Base-by-base conservation (phyloP, 345 rosid species). In the Passiflora organensis region DNA sequence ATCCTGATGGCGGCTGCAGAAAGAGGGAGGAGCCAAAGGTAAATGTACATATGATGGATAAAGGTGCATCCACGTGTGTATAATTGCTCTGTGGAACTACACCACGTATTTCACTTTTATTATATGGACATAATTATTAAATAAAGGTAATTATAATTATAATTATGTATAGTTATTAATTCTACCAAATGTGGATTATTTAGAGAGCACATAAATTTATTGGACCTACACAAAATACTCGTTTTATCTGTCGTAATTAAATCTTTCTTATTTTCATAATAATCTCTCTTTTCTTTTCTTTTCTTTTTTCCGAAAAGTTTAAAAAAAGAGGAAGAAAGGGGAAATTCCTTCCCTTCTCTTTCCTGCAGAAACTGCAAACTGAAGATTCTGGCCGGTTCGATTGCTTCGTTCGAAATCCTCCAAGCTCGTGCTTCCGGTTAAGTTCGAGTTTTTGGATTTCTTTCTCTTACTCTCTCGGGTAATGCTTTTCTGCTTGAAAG, bases 311-410 rank as follows among this genome's bases (percentile, higher is more conserved):
- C 16, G 39, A 37, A 47, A 44, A 32, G 41, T 53, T 50, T 50
- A 53, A 58, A 60, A 37, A 42, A 63, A 22, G 55, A 56, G 38
- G 42, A 10, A 18, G 43, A 51, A 38, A 43, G 38, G 56, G 49
- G 13, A 53, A 62, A 56, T 68, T 57, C 48, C 10, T 43, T 51
- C 52, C 63, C n/a, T n/a, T 65, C 47, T 57, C 71, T 60, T 47
- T 48, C 65, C 38, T 38, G 49, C 65, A 37, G 13, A 37, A 1
- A 76, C 86, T 68, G 84, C 67, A 59, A 50, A 60, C 78, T 84
- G 79, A 66, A 74, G 73, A 63, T 69, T 70, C 70, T 50, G 45
- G 59, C 74, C 79, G 77, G 70, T 76, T 61, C 72, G 14, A 56
- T 54, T 56, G 25, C 42, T 61, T 61, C 25, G 47, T 48, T 59